phyloP scores from a whole-genome alignment of 352 stramenopile species.

The Thalassiosira pacifica region DNA sequence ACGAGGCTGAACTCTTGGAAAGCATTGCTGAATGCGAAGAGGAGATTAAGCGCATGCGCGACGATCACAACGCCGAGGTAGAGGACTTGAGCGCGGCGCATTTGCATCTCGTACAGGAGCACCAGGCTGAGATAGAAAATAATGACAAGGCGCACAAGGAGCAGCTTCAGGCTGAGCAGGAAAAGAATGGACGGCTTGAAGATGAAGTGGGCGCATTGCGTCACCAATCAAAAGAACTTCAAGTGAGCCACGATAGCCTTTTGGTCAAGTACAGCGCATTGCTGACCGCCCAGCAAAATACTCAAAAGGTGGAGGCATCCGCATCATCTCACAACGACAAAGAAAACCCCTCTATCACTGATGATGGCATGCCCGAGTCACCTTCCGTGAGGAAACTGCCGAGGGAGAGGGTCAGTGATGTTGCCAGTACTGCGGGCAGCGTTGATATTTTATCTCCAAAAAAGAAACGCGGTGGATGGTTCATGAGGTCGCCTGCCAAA shows the following conservation, averaged over 20 bases:
- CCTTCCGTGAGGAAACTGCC: slow-evolving; percentile 49
- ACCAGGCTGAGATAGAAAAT: slow-evolving; percentile 49
- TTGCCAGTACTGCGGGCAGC: slow-evolving; percentile 47
- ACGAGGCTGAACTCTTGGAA: slow-evolving; percentile 77
- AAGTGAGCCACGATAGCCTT: slow-evolving; percentile 41
- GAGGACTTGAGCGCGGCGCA: slow-evolving; percentile 43
- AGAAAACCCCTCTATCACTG: slow-evolving; percentile 29
- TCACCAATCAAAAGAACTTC: slow-evolving; percentile 57
- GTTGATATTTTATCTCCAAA: slow-evolving; percentile 51
- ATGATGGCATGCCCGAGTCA: background rate
- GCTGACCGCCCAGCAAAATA: slow-evolving; percentile 8
- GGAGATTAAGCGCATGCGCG: slow-evolving; percentile 79
- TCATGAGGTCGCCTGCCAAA: slow-evolving; percentile 50
- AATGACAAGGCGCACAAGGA: slow-evolving; percentile 25
- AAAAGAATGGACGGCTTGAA: slow-evolving; percentile 33
- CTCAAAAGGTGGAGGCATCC: background rate
- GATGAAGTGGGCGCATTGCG: slow-evolving; percentile 43
- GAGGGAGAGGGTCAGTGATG: slow-evolving; percentile 52
- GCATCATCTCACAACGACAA: slow-evolving; percentile 3
- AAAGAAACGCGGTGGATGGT: slow-evolving; percentile 47
- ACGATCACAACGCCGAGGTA: slow-evolving; percentile 68
- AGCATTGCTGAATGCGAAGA: slow-evolving; percentile 84
- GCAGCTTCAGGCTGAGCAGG: slow-evolving; percentile 40
- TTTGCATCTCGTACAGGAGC: slow-evolving; percentile 53
- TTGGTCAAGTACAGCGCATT: slow-evolving; percentile 52